A percentile compares a stretch with the other conserved stretches of the same genome.
Evolutionary conservation across 768 basidiomycete genomes (phyloP).

Genomic region (Lactarius tabidus): DNA sequence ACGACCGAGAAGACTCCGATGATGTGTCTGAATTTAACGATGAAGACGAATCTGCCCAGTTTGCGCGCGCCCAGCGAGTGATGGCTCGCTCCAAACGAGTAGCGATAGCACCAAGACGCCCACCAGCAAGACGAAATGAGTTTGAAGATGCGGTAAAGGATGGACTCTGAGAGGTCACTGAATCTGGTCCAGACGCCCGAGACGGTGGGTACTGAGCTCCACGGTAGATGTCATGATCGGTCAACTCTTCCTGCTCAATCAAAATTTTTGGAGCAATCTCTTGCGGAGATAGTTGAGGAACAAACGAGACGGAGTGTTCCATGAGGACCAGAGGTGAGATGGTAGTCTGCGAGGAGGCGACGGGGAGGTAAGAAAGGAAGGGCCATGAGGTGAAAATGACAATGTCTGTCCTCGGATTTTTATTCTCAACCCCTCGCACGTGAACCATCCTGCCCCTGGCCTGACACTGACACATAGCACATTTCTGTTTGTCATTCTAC

Average conservation of each 20-base stretch:
- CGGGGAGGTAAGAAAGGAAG: not conserved
- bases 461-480: not conserved
- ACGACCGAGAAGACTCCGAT: conserved; percentile 37
- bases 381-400: conserved; percentile 9
- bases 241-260: conserved; percentile 18
- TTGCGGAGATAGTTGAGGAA: conserved; percentile 8
- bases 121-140: conserved; percentile 32
- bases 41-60: conserved; percentile 36
- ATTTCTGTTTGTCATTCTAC: not conserved
- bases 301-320: conserved; percentile 17
- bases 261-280: conserved; percentile 6
- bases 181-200: conserved; percentile 30
- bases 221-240: conserved; percentile 58
- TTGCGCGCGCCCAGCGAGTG: conserved; percentile 62
- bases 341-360: not conserved
- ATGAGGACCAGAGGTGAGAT: conserved; percentile 1
- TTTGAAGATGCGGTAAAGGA: conserved; percentile 39
- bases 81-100: conserved; percentile 68
- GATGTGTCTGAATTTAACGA: conserved; percentile 41
- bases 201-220: conserved; percentile 42
- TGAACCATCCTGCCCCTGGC: not conserved
- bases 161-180: conserved; percentile 30
- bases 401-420: not conserved
- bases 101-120: conserved; percentile 38
- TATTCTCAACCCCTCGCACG: not conserved